Evolutionary conservation across 164 flowering plant genomes (phyloP).

Genomic region (grape (Vitis vinifera)): DNA sequence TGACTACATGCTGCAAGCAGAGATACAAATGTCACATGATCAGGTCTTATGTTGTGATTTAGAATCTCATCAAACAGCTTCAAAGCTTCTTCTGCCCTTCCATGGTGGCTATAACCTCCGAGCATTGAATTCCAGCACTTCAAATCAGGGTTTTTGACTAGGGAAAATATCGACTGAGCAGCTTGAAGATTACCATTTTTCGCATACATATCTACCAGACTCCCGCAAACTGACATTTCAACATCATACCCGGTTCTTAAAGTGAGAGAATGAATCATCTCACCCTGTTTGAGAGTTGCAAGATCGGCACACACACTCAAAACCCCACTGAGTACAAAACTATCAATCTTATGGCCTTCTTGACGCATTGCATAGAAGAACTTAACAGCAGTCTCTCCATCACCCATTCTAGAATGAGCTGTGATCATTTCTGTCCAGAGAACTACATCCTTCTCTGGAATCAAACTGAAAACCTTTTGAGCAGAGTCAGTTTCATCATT

Average conservation of each 20-base stretch:
- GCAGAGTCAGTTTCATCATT: slow-evolving; percentile 53
- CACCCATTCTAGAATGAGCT: slow-evolving; percentile 52
- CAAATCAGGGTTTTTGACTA: slow-evolving; percentile 55
- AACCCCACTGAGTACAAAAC: slow-evolving; percentile 67
- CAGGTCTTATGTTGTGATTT: slow-evolving; percentile 43
- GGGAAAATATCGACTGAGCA: slow-evolving; percentile 46
- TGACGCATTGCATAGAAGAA: slow-evolving; percentile 52
- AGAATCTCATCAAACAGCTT: slow-evolving; percentile 44
- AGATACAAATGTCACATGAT: slow-evolving; percentile 70
- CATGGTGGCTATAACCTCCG: slow-evolving; percentile 77
- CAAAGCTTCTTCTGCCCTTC: slow-evolving; percentile 62
- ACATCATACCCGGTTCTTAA: slow-evolving; percentile 56
- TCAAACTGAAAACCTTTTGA: slow-evolving; percentile 38
- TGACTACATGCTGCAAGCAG: slow-evolving; percentile 82
- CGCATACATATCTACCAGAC: slow-evolving; percentile 81
- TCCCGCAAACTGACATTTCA: slow-evolving; percentile 63
- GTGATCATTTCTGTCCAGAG: slow-evolving; percentile 91
- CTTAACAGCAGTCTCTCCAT: slow-evolving; percentile 55
- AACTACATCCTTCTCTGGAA: slow-evolving; percentile 58
- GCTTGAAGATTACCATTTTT: slow-evolving; percentile 64
- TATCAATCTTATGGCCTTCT: slow-evolving; percentile 55
- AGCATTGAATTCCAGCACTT: slow-evolving; percentile 89
- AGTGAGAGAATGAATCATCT: slow-evolving; percentile 66
- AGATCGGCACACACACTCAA: slow-evolving; percentile 86
- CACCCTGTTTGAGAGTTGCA: slow-evolving; percentile 65